These are phyloP conservation scores for Sugiyamaella chiloensis DNA, from an alignment of 805 yeast species.

Conservation along the genomic window DNA sequence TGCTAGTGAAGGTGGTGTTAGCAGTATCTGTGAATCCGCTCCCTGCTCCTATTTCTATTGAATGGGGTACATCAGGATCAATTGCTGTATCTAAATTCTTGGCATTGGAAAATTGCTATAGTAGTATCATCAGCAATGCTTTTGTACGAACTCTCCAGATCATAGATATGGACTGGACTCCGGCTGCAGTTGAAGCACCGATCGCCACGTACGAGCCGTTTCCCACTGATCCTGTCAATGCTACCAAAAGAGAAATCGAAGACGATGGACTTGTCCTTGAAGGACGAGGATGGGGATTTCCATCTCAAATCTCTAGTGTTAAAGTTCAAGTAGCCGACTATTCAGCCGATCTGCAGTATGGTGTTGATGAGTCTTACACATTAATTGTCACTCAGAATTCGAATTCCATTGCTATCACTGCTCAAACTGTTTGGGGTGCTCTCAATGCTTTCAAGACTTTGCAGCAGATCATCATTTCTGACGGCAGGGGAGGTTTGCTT, in stretches of 20 bases:
- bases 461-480: conserved; percentile 36
- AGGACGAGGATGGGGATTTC: neutral
- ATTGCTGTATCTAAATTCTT: conserved; percentile 12
- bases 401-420: conserved; percentile 27
- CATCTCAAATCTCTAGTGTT: conserved; percentile 5
- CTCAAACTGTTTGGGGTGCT: conserved; percentile 43
- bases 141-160: conserved; percentile 29
- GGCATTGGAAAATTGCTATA: conserved; percentile 11
- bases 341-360: conserved; percentile 35
- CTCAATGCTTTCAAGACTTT: conserved; percentile 41
- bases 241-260: neutral
- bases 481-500: conserved; percentile 20
- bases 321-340: conserved; percentile 26
- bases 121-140: conserved; percentile 27
- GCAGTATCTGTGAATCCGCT: conserved; percentile 24
- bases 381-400: conserved; percentile 24
- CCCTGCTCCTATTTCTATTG: conserved; percentile 22
- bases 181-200: conserved; percentile 33
- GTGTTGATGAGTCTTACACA: conserved; percentile 40
- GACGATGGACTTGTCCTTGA: neutral
- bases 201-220: conserved; percentile 26
- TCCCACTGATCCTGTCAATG: conserved; percentile 18
- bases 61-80: conserved; percentile 21
- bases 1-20: neutral
- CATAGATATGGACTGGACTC: conserved; percentile 35